These are phyloP conservation scores for Hypoxylon sp. DNA, from an alignment of 2,329 filamentous ascomycete genomes.

Conservation along the genomic window DNA sequence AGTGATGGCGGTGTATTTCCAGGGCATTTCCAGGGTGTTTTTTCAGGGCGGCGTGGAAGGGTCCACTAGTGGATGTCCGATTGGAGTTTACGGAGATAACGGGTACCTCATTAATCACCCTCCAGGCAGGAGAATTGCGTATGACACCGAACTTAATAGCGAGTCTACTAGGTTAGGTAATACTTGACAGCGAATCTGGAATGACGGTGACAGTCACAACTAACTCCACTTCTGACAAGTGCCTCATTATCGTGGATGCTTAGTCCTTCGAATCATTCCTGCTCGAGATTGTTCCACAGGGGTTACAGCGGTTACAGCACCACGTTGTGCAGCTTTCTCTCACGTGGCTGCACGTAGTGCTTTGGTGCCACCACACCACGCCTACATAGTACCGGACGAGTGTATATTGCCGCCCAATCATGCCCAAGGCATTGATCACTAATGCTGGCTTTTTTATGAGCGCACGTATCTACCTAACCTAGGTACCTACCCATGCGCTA, in stretches of 20 bases:
- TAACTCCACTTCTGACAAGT: not conserved
- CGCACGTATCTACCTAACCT: slow-evolving; percentile 11
- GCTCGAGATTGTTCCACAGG: slow-evolving; percentile 4
- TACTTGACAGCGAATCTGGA: not conserved
- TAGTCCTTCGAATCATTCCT: slow-evolving; percentile 18
- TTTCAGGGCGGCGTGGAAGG: too few species aligned
- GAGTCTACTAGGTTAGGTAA: too few species aligned
- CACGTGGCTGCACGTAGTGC: slow-evolving; percentile 38
- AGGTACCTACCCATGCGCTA: slow-evolving; percentile 19
- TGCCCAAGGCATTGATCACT: slow-evolving; percentile 3
- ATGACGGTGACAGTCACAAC: not conserved
- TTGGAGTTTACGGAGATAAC: slow-evolving; percentile 26
- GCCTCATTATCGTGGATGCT: slow-evolving; percentile 9
- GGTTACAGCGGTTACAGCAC: slow-evolving; percentile 20
- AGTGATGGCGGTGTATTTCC: slow-evolving; percentile 10
- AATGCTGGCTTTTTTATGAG: slow-evolving; percentile 15
- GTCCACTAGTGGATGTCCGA: too few species aligned
- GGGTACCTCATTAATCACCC: slow-evolving; percentile 15
- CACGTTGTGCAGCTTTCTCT: slow-evolving; percentile 26
- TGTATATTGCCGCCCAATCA: slow-evolving; percentile 35
- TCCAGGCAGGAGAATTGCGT: slow-evolving; percentile 10
- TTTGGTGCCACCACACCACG: slow-evolving; percentile 34
- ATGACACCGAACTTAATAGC: not conserved
- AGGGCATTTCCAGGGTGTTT: too few species aligned
- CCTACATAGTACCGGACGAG: slow-evolving; percentile 7